Conservation (phyloP, 306 rosid species). For the Vigna radiata region DNA sequence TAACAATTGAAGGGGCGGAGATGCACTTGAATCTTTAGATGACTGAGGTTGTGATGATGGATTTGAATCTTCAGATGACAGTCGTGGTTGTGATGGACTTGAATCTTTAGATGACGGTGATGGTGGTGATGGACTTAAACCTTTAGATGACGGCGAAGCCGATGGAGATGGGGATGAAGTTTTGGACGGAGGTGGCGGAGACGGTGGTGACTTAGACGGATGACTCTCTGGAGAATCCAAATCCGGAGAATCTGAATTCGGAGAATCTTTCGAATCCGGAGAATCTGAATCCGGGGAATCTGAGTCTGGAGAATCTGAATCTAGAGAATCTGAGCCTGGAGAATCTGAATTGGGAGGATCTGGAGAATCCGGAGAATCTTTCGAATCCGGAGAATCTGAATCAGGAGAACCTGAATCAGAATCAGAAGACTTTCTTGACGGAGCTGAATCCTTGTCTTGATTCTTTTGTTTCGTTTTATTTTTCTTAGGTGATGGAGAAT, state of each 20-base stretch:
- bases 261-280: too few relatives aligned
- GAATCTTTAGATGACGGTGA: too few relatives aligned
- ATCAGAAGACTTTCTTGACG: not conserved
- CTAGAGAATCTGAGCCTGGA: too few relatives aligned
- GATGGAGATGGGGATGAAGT: not conserved
- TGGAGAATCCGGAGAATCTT: too few relatives aligned
- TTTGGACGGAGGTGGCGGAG: not conserved
- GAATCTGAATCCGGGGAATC: too few relatives aligned
- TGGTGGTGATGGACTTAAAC: not conserved
- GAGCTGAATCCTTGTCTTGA: not conserved
- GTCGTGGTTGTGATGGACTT: too few relatives aligned
- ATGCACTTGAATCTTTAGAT: too few relatives aligned
- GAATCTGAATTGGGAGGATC: too few relatives aligned
- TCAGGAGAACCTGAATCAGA: conserved; percentile 13
- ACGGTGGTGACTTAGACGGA: not conserved
- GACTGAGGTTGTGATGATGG: not conserved
- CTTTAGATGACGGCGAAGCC: not conserved
- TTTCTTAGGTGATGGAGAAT: not conserved
- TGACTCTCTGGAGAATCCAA: not conserved
- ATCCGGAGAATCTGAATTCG: not conserved
- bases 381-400: too few relatives aligned
- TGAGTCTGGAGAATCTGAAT: too few relatives aligned
- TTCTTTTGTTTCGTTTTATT: not conserved
- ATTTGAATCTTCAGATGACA: too few relatives aligned
- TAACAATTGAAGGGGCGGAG: conserved; percentile 8